phyloP scores from a whole-genome alignment of 1,284 basidiomycete species.

The Marasmius tenuissimus region DNA sequence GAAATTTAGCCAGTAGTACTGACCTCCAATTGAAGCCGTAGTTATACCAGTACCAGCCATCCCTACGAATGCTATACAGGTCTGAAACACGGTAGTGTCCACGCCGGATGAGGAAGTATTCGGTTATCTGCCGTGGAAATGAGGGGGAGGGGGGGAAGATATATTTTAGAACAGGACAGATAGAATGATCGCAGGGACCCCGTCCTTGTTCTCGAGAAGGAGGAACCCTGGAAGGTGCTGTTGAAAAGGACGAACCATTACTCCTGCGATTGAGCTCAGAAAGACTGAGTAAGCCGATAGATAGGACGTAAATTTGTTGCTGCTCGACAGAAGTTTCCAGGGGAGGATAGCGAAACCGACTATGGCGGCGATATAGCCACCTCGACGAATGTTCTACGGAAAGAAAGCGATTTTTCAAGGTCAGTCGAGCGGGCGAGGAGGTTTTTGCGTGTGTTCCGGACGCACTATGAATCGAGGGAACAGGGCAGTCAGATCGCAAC shows the following conservation, averaged over 20 bases:
- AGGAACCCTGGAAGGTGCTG: neutral
- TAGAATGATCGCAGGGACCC: no score
- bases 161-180: neutral
- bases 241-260: conserved; percentile 53
- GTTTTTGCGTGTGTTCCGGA: conserved; percentile 5
- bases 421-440: neutral
- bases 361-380: conserved; percentile 76
- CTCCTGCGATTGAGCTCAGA: conserved; percentile 78
- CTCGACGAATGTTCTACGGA: conserved; percentile 75
- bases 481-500: conserved; percentile 83
- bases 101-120: conserved; percentile 79
- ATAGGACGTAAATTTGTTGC: conserved; percentile 81
- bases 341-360: conserved; percentile 77
- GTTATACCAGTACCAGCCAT: conserved; percentile 78
- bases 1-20: conserved; percentile 10
- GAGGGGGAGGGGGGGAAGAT: neutral
- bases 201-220: no score
- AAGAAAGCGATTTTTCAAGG: neutral
- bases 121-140: conserved; percentile 53
- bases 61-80: conserved; percentile 59
- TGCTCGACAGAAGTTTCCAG: conserved; percentile 79
- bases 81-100: conserved; percentile 74
- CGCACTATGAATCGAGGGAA: conserved; percentile 75
- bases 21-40: conserved; percentile 74
- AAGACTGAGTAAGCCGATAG: conserved; percentile 85